Evolutionary conservation across 176 grass and related monocot genomes (phyloP).

Genomic region (Chloris gayana): DNA sequence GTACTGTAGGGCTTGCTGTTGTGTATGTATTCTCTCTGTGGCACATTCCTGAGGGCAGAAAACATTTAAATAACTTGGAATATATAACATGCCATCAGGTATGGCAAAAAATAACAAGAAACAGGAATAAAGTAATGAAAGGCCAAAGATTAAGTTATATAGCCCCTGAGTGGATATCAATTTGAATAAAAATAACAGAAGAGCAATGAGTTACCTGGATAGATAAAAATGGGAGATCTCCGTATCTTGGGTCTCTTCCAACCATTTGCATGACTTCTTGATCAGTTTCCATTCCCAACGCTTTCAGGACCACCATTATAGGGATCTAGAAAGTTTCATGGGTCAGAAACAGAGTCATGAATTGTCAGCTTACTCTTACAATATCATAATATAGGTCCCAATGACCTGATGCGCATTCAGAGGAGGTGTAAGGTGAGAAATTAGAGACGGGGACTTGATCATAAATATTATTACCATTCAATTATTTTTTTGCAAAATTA

Average conservation of each 20-base stretch:
- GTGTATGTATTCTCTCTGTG: conserved; percentile 91
- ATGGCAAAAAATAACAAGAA: not conserved
- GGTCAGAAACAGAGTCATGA: conserved; percentile 33
- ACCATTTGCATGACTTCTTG: conserved; percentile 94
- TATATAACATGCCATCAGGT: not conserved
- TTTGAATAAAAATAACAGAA: conserved; percentile 11
- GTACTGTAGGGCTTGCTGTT: conserved; percentile 76
- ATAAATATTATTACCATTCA: not conserved
- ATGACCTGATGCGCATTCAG: not conserved
- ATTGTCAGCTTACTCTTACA: conserved; percentile 10
- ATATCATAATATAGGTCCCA: not conserved
- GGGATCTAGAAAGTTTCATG: conserved; percentile 66
- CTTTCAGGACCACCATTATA: conserved; percentile 93
- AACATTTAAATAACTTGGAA: not conserved
- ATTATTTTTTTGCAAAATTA: too few species aligned
- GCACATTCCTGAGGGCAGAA: conserved; percentile 77
- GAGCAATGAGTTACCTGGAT: conserved; percentile 64
- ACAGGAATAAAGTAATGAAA: conserved; percentile 1
- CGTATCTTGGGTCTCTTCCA: conserved; percentile 86
- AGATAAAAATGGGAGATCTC: conserved; percentile 71
- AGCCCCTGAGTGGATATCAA: not conserved
- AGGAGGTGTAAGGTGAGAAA: too few species aligned
- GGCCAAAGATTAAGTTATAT: not conserved
- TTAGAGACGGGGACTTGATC: too few species aligned
- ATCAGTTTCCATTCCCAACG: conserved; percentile 96